Base-by-base conservation (phyloP, 2,329 filamentous ascomycete genomes). In the Cladosporium sphaerospermum region DNA sequence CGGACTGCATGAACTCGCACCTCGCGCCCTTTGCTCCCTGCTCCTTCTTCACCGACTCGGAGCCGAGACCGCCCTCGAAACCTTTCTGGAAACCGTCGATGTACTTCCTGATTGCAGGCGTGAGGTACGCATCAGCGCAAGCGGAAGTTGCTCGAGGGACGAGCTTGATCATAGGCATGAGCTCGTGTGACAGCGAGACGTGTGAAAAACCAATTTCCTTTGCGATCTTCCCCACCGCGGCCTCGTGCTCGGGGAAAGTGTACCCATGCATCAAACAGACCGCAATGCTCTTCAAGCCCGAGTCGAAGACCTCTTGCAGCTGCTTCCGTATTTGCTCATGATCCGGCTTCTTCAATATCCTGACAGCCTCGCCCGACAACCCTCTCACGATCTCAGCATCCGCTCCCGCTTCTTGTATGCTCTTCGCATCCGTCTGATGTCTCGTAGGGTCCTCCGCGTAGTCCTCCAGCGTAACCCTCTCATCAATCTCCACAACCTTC, bases 1-100 rank as follows among this genome's bases (percentile, higher is more conserved):
- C 88, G 9, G 86, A 90, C 68, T 96, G 89, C 90, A 96, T 96
- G 61, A 96, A 96, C 67, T 96, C 90, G 71, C 91, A 96, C 57
- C 91, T 78, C 3, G 89, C 88, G 3, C 86, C 86, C 61, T 79
- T 86, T 4, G 75, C 69, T 0, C 84, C 86, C 28, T 74, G 69
- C 56, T 85, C 80, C 13, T 81, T 74, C 67, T 85, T 83, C 4
- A 93, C 85, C 56, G 84, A 89, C 61, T 85, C 81, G 0, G 82
- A 84, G 2, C 89, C 89, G 0, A 96, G 73, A 0, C 88, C 88
- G 9, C 90, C 89, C 54, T 83, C 80, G 60, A 96, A 96, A 0
- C 89, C 89, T 28, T 79, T 79, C 62, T 88, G 82, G 64, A 96
- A 95, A 0, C 88, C 87, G 42, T 79, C 75, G 52, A 88, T 84